Conservation (phyloP, 2,329 filamentous ascomycete genomes). For the Coniochaeta pulveracea region DNA sequence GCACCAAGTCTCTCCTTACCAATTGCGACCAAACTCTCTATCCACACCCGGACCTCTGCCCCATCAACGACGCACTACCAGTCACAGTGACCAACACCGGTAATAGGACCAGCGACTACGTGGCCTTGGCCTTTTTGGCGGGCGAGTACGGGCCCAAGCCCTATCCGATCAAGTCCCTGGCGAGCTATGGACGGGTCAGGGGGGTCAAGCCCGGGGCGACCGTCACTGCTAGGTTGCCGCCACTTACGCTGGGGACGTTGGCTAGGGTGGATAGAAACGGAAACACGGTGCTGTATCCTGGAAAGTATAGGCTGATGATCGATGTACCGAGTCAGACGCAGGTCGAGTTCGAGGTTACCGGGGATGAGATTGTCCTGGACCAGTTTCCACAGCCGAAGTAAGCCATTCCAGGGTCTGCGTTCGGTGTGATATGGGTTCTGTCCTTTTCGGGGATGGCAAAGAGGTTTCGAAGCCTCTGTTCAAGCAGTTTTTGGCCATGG, state of each 20-base stretch:
- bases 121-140: conserved; percentile 34
- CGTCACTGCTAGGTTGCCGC: conserved; percentile 16
- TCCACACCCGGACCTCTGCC: conserved; percentile 28
- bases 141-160: conserved; percentile 31
- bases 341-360: conserved; percentile 31
- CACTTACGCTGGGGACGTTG: conserved; percentile 32
- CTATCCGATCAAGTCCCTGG: conserved; percentile 37
- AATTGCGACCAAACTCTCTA: conserved; percentile 17
- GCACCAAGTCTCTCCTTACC: conserved; percentile 22
- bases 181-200: conserved; percentile 31
- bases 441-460: no score
- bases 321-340: conserved; percentile 27
- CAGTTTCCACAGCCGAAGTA: conserved; percentile 10
- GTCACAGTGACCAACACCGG: conserved; percentile 35
- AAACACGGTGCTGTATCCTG: conserved; percentile 40
- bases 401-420: no score
- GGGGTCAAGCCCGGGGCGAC: conserved; percentile 19
- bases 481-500: no score
- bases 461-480: no score
- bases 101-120: conserved; percentile 34
- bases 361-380: conserved; percentile 27
- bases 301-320: conserved; percentile 32
- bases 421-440: no score
- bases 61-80: conserved; percentile 24
- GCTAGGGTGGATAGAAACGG: conserved; percentile 35